A percentile compares a stretch with the other conserved stretches of the same genome.
phyloP scores from a whole-genome alignment of 2,329 filamentous ascomycete species.

The Aquanectria penicillioides region DNA sequence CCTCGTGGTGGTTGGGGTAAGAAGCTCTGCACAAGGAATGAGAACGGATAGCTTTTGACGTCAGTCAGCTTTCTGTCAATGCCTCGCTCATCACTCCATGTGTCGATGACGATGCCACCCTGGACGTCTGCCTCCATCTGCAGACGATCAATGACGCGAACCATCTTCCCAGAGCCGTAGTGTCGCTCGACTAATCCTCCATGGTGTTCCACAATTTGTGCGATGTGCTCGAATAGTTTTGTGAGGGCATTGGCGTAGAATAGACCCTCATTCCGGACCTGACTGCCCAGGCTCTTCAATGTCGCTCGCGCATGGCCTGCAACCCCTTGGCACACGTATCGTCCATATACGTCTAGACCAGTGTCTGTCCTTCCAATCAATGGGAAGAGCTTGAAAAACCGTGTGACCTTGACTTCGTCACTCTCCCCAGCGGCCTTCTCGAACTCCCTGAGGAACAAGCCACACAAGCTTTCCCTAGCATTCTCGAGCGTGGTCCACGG shows the following conservation, averaged over 20 bases:
- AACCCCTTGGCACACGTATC: conserved; percentile 95
- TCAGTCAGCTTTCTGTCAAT: conserved; percentile 91
- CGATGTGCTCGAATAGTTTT: conserved; percentile 96
- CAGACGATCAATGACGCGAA: conserved; percentile 88
- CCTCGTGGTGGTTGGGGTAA: conserved; percentile 74
- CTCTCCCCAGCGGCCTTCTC: conserved; percentile 87
- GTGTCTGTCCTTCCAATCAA: conserved; percentile 89
- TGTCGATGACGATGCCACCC: conserved; percentile 93
- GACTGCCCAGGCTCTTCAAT: conserved; percentile 70
- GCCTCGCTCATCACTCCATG: conserved; percentile 89
- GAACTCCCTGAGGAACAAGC: conserved; percentile 92
- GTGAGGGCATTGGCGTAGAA: conserved; percentile 94
- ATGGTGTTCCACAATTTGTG: conserved; percentile 93
- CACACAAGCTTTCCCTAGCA: conserved; percentile 89
- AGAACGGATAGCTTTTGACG: conserved; percentile 97
- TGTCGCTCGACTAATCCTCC: conserved; percentile 91
- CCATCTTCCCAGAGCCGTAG: conserved; percentile 93
- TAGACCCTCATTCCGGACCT: conserved; percentile 73
- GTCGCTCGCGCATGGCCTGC: conserved; percentile 84
- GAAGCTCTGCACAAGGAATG: conserved; percentile 95
- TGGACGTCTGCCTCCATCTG: conserved; percentile 97
- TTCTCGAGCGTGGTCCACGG: conserved; percentile 87
- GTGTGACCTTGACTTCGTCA: conserved; percentile 89
- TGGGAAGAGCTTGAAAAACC: conserved; percentile 98
- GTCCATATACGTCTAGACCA: conserved; percentile 92